Base-by-base conservation (phyloP, 805 yeast species). In the Sugiyamaella marilandica region DNA sequence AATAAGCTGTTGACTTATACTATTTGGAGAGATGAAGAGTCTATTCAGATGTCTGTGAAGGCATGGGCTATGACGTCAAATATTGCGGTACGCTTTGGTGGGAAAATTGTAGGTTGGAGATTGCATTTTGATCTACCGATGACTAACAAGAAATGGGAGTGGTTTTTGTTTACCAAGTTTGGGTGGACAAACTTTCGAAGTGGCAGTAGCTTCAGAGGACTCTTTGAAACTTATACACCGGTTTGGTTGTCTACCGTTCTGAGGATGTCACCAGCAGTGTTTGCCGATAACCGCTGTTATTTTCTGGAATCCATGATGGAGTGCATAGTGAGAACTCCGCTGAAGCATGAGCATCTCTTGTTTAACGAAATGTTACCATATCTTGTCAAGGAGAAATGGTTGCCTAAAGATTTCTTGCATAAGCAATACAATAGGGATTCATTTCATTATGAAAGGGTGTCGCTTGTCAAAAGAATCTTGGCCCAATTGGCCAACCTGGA, bases 111-210 rank as follows among this genome's bases (percentile, higher is more conserved):
- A 48, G 9, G 50, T 47, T n/a, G 13, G 5, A 11, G 19, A 5
- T 33, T 3, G n/a, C 5, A 21, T 33, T 16, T 33, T 19, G 8
- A 5, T 16, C 14, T 36, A 18, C 44, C 21, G 5, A 33, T 33
- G 39, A 24, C 50, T 14, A 43, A 43, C 19, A 31, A 48, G 51
- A 35, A 36, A 18, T 43, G 48, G 41, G 26, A 44, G 5, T 41
- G 47, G 52, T 49, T 49, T 29, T 14, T 49, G 34, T 14, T 34
- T 13, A 43, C 47, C 14, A 41, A 19, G 35, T 49, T 41, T 35
- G 45, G 47, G 13, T 49, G 52, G 52, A 29, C 29, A 11, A 24
- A 19, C 9, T 32, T 43, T 5, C 10, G 24, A n/a, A n/a, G 39
- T 10, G n/a, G 44, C 9, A 13, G 2, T 26, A 5, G 13, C 16